A percentile compares a stretch with the other conserved stretches of the same genome.
These are phyloP conservation scores for Cryptococcus neoformans DNA, from an alignment of 1,284 basidiomycete genomes.

Conservation along the genomic window DNA sequence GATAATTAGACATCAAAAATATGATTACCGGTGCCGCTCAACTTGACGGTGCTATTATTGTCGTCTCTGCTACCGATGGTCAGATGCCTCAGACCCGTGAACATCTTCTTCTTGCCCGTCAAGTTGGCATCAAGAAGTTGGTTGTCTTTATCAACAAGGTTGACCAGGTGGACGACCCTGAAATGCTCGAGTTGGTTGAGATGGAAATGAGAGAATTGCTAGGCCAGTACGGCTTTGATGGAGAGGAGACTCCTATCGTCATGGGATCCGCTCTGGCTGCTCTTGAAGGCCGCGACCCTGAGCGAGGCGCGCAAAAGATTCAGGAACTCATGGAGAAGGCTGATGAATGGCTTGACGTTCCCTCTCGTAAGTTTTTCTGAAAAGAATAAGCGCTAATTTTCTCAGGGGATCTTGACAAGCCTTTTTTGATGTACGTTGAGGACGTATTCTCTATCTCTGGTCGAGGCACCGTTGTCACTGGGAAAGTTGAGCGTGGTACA, in stretches of 20 bases:
- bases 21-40: slow-evolving; percentile 99
- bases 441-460: slow-evolving; percentile 98
- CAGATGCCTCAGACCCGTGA: slow-evolving; percentile 99
- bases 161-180: slow-evolving; percentile 92
- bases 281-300: slow-evolving; percentile 75
- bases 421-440: slow-evolving; percentile 96
- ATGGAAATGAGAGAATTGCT: slow-evolving; percentile 99
- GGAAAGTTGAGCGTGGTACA: slow-evolving; percentile 93
- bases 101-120: slow-evolving; percentile 94
- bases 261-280: slow-evolving; percentile 97
- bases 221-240: slow-evolving; percentile 88
- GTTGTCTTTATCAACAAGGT: slow-evolving; percentile 98
- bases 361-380: slow-evolving; percentile 62
- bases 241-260: slow-evolving; percentile 94
- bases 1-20: slow-evolving; percentile 56
- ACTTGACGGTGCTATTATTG: slow-evolving; percentile 97
- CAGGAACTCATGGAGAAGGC: slow-evolving; percentile 81
- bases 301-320: slow-evolving; percentile 80
- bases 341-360: slow-evolving; percentile 94
- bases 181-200: slow-evolving; percentile 99
- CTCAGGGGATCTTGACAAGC: slow-evolving; percentile 90
- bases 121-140: slow-evolving; percentile 97
- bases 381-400: not conserved
- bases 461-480: slow-evolving; percentile 96
- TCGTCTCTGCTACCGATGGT: slow-evolving; percentile 98